Base-by-base conservation (phyloP, 2,329 filamentous ascomycete genomes). In the Cryphonectria radicalis region DNA sequence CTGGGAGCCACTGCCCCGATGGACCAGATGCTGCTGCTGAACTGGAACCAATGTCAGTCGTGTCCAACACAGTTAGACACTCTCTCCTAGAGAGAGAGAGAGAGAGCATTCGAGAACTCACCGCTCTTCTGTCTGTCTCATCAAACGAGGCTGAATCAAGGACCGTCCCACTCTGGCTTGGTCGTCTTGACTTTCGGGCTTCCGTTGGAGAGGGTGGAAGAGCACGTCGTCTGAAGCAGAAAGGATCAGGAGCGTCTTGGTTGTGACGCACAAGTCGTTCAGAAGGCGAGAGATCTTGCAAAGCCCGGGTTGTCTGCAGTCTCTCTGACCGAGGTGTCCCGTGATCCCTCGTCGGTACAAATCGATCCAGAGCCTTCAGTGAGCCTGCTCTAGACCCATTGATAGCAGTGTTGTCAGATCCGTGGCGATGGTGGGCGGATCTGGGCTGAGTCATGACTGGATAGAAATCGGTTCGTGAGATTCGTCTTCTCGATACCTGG, bases 21-120 rank as follows among this genome's bases (percentile, higher is more conserved):
- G 25, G 90, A 88, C 93, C 93, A 97, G 25, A 95, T 86, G 3
- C 92, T 91, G 73, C 85, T 82, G 78, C 92, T 95, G 73, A 89
- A 83, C 77, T 90, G 85, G 4, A 43, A 19, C 1, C 14, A 28
- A 59, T n/a, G 35, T 67, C 32, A 67, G 64, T 28, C 25, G 6
- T 32, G 25, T 2, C 11, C 4, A 57, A 13, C 7, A 28, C 53
- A 57, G 37, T 11, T 11, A 40, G 11, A 40, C 37, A 40, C 28
- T 28, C 8, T 40, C 11, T 13, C 1, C 37, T 13, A 17, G 42
- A 17, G 42, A 17, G 42, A 43, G 42, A 17, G 14, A 43, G 13
- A 17, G 42, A 43, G 46, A 50, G 19, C 22, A 50, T 10, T 7
- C 42, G 8, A 22, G 6, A 19, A 57, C 71, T 71, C 46, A 73